Percentiles rank a stretch among this genome's conserved stretches.
phyloP scores from a whole-genome alignment of 768 basidiomycete genomes.

The Lentinus brumalis region DNA sequence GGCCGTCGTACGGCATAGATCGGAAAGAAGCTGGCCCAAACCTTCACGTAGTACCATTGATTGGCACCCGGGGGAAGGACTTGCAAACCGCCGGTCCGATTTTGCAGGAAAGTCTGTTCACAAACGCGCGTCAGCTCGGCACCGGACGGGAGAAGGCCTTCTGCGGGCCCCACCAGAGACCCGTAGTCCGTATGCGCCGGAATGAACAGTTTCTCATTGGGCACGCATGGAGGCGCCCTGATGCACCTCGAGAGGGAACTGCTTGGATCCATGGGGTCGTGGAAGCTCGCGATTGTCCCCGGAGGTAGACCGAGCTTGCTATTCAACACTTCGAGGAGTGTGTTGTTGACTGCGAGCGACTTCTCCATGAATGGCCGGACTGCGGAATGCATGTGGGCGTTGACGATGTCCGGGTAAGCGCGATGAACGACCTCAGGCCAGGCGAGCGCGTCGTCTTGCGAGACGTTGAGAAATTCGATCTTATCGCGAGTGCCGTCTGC shows the following conservation, averaged over 20 bases:
- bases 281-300: constrained; percentile 31
- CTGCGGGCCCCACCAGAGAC: constrained; percentile 30
- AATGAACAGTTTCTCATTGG: constrained; percentile 29
- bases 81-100: constrained; percentile 69
- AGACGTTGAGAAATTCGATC: constrained; percentile 38
- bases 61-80: constrained; percentile 62
- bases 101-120: constrained; percentile 60
- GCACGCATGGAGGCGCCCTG: constrained; percentile 30
- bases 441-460: constrained; percentile 39
- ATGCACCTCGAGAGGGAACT: constrained; percentile 36
- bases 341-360: constrained; percentile 33
- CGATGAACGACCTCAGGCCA: constrained; percentile 34
- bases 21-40: constrained; percentile 14
- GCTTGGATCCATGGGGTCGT: constrained; percentile 30
- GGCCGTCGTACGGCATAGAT: no score
- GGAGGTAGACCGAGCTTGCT: constrained; percentile 34
- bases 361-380: constrained; percentile 32
- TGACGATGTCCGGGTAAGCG: constrained; percentile 34
- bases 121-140: not conserved
- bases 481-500: constrained; percentile 34
- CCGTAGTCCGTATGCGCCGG: constrained; percentile 42
- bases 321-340: constrained; percentile 33
- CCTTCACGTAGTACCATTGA: constrained; percentile 70
- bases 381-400: constrained; percentile 29
- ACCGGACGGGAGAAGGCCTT: not conserved